phyloP scores from a whole-genome alignment of 805 yeast species.

The Wickerhamomyces sydowiorum region DNA sequence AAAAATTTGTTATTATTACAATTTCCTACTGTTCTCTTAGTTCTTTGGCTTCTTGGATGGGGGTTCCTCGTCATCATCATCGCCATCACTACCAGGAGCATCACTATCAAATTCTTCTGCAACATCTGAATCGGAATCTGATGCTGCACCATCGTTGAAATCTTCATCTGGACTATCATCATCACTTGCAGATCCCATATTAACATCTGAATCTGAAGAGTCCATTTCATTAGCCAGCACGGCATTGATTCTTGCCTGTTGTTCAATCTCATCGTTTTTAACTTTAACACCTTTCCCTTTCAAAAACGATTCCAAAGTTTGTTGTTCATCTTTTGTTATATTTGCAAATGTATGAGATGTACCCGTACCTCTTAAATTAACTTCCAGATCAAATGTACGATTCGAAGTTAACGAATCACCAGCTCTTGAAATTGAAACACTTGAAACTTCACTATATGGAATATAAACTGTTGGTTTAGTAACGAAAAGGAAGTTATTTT shows the following conservation, averaged over 20 bases:
- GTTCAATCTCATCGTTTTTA: slow-evolving; percentile 85
- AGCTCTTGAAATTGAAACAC: slow-evolving; percentile 80
- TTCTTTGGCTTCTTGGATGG: slow-evolving; percentile 32
- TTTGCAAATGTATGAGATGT: slow-evolving; percentile 80
- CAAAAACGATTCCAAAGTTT: slow-evolving; percentile 67
- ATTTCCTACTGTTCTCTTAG: no score
- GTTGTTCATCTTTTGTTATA: slow-evolving; percentile 86
- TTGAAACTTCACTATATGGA: slow-evolving; percentile 75
- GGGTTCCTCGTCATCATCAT: slow-evolving; percentile 28
- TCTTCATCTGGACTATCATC: slow-evolving; percentile 84
- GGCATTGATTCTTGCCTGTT: slow-evolving; percentile 72
- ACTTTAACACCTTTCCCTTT: slow-evolving; percentile 72
- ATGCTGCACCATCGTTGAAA: slow-evolving; percentile 42
- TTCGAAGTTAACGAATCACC: slow-evolving; percentile 72
- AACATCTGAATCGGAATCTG: slow-evolving; percentile 56
- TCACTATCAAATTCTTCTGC: slow-evolving; percentile 85
- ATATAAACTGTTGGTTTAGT: slow-evolving; percentile 93
- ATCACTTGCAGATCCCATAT: slow-evolving; percentile 75
- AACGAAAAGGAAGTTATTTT: slow-evolving; percentile 82
- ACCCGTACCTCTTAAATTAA: slow-evolving; percentile 53
- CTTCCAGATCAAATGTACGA: slow-evolving; percentile 89
- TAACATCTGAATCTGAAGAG: slow-evolving; percentile 40
- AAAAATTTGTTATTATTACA: no score
- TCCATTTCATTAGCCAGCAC: slow-evolving; percentile 63
- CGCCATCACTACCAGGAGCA: slow-evolving; percentile 25